Conservation (phyloP, 495 filamentous ascomycete species). For the Chaetomium cochliodes region DNA sequence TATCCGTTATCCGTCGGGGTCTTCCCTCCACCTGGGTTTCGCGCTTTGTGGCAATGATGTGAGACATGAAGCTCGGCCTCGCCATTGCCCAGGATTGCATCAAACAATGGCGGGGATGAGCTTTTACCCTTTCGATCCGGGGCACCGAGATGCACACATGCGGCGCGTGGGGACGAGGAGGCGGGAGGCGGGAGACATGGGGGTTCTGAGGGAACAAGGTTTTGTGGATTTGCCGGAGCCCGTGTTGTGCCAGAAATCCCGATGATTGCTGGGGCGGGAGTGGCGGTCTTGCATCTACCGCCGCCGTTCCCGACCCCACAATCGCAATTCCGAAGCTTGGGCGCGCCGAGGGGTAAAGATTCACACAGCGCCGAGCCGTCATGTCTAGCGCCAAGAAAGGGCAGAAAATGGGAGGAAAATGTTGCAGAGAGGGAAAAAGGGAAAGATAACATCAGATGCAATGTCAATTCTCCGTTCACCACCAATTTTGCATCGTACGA, state of each 20-base stretch:
- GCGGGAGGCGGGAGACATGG: neutral
- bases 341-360: constrained; percentile 17
- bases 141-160: neutral
- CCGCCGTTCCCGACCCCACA: constrained; percentile 21
- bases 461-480: constrained; percentile 7
- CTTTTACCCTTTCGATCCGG: constrained; percentile 12
- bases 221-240: constrained; percentile 11
- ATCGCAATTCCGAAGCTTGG: constrained; percentile 12
- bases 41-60: neutral
- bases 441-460: neutral
- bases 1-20: neutral
- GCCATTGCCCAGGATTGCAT: neutral
- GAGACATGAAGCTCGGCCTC: constrained; percentile 11
- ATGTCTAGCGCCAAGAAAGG: neutral
- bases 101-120: constrained; percentile 10
- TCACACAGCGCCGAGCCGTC: neutral
- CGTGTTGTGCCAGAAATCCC: constrained; percentile 9
- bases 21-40: neutral
- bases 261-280: neutral
- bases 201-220: constrained; percentile 17
- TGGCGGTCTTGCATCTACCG: constrained; percentile 17
- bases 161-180: neutral
- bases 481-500: constrained; percentile 7
- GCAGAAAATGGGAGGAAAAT: neutral
- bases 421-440: neutral